Evolutionary conservation across 768 basidiomycete species (phyloP).

Genomic region (Mycena vitilis): DNA sequence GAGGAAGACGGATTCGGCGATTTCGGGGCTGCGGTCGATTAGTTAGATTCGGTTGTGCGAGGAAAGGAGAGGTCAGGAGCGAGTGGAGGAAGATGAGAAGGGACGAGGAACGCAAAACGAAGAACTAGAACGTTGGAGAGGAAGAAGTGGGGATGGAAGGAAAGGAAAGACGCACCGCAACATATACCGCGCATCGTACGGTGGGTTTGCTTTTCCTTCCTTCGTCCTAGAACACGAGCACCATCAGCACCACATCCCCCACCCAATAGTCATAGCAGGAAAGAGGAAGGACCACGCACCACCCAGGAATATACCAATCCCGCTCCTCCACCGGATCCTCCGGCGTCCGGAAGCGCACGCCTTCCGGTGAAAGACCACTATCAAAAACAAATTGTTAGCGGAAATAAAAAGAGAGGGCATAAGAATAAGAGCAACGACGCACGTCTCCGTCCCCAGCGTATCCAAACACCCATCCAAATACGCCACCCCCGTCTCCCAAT

Average conservation of each 20-base stretch:
- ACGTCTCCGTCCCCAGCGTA: constrained; percentile 87
- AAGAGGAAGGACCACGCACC: constrained; percentile 49
- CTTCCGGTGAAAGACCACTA: constrained; percentile 90
- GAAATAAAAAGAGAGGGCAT: too few species aligned
- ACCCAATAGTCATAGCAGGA: too few species aligned
- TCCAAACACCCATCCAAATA: constrained; percentile 53
- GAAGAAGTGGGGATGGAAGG: neutral
- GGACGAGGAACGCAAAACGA: neutral
- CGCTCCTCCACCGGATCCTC: constrained; percentile 51
- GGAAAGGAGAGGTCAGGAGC: too few species aligned
- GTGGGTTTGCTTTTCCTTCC: constrained; percentile 48
- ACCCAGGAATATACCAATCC: constrained; percentile 96
- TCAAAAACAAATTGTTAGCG: neutral
- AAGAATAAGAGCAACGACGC: too few species aligned
- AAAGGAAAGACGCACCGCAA: constrained; percentile 67
- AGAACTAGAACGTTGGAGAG: too few species aligned
- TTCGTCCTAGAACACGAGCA: constrained; percentile 41
- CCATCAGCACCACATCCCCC: constrained; percentile 24
- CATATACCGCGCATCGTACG: constrained; percentile 93
- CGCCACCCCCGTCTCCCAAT: constrained; percentile 28
- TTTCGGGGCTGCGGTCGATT: constrained; percentile 23
- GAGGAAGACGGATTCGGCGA: constrained; percentile 86
- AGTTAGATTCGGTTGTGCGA: too few species aligned
- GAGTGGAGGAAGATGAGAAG: too few species aligned
- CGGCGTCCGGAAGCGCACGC: constrained; percentile 80